Evolutionary conservation across 768 basidiomycete species (phyloP).

Genomic region (Leccinum barrowsii): DNA sequence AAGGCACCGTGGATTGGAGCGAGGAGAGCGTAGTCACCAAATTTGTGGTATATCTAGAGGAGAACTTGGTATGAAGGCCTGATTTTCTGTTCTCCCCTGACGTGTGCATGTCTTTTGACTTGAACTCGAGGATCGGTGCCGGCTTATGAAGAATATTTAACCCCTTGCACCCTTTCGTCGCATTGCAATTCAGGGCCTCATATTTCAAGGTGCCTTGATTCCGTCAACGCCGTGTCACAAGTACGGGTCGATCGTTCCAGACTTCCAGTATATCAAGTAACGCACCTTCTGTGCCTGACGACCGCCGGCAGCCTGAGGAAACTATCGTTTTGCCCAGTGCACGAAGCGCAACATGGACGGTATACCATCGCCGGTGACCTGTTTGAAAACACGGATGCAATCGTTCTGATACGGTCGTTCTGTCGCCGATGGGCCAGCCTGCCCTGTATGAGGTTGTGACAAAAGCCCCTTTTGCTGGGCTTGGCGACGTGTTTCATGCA

Average conservation of each 20-base stretch:
- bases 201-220: neutral
- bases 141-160: neutral
- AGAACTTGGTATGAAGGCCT: conserved; percentile 49
- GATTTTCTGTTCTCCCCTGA: conserved; percentile 5
- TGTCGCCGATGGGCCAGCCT: neutral
- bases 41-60: conserved; percentile 70
- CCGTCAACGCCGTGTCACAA: neutral
- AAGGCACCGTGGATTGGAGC: conserved; percentile 72
- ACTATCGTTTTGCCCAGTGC: neutral
- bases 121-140: neutral
- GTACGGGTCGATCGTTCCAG: neutral
- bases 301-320: neutral
- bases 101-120: neutral
- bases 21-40: conserved; percentile 67
- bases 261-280: neutral
- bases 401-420: neutral
- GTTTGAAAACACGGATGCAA: neutral
- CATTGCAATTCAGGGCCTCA: neutral
- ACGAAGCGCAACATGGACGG: neutral
- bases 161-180: neutral
- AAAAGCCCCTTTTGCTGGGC: neutral
- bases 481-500: neutral
- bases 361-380: neutral
- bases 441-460: neutral
- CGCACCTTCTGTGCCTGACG: neutral